These are phyloP conservation scores for Meyerozyma elateridarum DNA, from an alignment of 1,139 yeast species.

Conservation along the genomic window DNA sequence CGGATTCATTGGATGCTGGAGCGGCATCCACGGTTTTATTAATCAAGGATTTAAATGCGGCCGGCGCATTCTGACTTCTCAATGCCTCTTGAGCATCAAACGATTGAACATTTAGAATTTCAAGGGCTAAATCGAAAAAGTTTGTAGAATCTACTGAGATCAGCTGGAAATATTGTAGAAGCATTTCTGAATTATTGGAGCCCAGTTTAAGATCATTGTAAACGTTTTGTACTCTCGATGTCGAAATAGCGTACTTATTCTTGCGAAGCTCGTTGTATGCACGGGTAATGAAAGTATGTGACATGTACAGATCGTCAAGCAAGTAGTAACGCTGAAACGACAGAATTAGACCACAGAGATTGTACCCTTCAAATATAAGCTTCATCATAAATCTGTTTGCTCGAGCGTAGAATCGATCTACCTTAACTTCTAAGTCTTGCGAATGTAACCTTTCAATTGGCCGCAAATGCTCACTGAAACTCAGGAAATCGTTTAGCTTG, in stretches of 20 bases:
- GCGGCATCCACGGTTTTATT: conserved; percentile 33
- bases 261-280: conserved; percentile 32
- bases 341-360: conserved; percentile 43
- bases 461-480: conserved; percentile 23
- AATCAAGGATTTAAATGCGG: conserved; percentile 31
- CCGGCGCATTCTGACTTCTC: conserved; percentile 32
- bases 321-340: conserved; percentile 54
- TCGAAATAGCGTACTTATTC: conserved; percentile 28
- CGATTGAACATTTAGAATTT: conserved; percentile 60
- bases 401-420: conserved; percentile 59
- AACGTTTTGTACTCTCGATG: conserved; percentile 23
- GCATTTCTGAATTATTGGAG: conserved; percentile 12
- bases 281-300: conserved; percentile 39
- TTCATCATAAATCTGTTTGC: conserved; percentile 64
- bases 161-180: conserved; percentile 21
- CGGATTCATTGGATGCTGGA: background rate
- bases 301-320: conserved; percentile 40
- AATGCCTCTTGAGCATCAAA: conserved; percentile 56
- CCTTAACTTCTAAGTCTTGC: conserved; percentile 50
- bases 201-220: conserved; percentile 17
- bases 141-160: conserved; percentile 31
- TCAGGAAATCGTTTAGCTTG: conserved; percentile 34
- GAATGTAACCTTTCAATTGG: conserved; percentile 47
- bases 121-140: conserved; percentile 57
- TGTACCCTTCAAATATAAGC: conserved; percentile 58